Evolutionary conservation across 768 basidiomycete species (phyloP).

Genomic region (Coprinopsis cinerea): DNA sequence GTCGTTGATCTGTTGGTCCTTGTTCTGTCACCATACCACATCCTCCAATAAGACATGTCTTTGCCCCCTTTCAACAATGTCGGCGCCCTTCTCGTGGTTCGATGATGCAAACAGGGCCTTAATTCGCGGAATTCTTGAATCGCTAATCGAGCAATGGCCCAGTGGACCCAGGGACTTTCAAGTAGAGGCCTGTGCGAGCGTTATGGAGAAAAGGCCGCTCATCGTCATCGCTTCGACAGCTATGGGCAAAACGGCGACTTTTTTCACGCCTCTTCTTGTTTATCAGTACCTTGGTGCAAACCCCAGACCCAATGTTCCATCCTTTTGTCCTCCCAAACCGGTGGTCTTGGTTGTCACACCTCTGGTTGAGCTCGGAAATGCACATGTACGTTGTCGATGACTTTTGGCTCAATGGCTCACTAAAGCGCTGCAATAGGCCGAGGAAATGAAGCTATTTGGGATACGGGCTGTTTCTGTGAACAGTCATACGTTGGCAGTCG

Average conservation of each 20-base stretch:
- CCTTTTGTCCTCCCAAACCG: conserved; percentile 5
- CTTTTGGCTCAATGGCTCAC: not conserved
- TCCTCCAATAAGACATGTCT: too few relatives aligned
- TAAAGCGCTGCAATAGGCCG: conserved; percentile 12
- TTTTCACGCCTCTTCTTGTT: conserved; percentile 14
- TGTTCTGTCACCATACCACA: too few relatives aligned
- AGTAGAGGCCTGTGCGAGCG: conserved; percentile 17
- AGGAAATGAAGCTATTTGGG: conserved; percentile 15
- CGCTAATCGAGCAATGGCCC: too few relatives aligned
- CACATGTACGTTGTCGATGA: conserved; percentile 15
- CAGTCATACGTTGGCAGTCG: conserved; percentile 14
- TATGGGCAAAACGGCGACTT: conserved; percentile 17
- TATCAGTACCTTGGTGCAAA: conserved; percentile 13
- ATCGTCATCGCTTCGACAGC: conserved; percentile 18
- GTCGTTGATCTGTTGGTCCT: too few relatives aligned
- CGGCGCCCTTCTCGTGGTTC: too few relatives aligned
- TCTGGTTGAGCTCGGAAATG: conserved; percentile 20
- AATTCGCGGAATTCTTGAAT: too few relatives aligned
- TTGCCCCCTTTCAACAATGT: too few relatives aligned
- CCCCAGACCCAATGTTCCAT: conserved; percentile 7
- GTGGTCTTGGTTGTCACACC: conserved; percentile 19
- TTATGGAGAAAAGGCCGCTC: conserved; percentile 13
- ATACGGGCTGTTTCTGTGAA: conserved; percentile 15
- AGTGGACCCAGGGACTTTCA: conserved; percentile 14
- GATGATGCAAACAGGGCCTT: too few relatives aligned